Evolutionary conservation across 306 rosid species (phyloP).

Genomic region (Sicyos baderoa): DNA sequence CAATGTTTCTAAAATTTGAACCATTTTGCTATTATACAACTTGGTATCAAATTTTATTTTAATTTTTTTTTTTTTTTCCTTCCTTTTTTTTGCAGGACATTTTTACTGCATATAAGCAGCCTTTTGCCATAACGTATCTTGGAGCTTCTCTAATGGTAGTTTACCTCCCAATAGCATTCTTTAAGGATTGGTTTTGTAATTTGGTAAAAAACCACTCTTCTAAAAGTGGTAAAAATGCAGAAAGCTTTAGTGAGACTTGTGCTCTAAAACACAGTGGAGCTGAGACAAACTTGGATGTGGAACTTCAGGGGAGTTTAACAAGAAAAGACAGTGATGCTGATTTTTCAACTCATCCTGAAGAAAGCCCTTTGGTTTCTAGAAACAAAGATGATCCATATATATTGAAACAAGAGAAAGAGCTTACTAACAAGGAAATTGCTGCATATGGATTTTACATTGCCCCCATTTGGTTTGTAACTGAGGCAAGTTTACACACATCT

Average conservation of each 20-base stretch:
- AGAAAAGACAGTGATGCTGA: conserved; percentile 63
- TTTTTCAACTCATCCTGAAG: conserved; percentile 48
- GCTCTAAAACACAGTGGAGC: conserved; percentile 36
- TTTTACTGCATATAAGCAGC: conserved; percentile 78
- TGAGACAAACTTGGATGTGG: conserved; percentile 47
- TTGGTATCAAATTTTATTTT: background rate
- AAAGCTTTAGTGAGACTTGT: conserved; percentile 32
- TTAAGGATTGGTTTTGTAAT: conserved; percentile 83
- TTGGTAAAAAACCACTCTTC: conserved; percentile 49
- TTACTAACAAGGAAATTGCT: conserved; percentile 62
- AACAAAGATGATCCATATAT: conserved; percentile 41
- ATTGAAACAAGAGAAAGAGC: conserved; percentile 40
- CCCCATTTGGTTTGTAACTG: conserved; percentile 89
- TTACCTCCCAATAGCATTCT: conserved; percentile 83
- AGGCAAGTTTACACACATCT: conserved; percentile 43
- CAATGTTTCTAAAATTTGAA: background rate
- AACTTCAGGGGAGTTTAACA: conserved; percentile 33
- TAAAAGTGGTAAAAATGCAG: conserved; percentile 51
- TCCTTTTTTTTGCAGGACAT: conserved; percentile 48
- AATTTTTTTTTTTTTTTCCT: conserved; percentile 14
- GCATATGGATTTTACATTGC: conserved; percentile 81
- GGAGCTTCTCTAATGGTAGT: conserved; percentile 99
- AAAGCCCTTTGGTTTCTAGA: conserved; percentile 52
- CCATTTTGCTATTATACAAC: background rate
- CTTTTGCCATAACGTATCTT: conserved; percentile 91